Evolutionary conservation across 441 rosid genomes (phyloP), one percentile per base, ranked within the genome.

Genomic region (Metrosideros polymorpha): DNA sequence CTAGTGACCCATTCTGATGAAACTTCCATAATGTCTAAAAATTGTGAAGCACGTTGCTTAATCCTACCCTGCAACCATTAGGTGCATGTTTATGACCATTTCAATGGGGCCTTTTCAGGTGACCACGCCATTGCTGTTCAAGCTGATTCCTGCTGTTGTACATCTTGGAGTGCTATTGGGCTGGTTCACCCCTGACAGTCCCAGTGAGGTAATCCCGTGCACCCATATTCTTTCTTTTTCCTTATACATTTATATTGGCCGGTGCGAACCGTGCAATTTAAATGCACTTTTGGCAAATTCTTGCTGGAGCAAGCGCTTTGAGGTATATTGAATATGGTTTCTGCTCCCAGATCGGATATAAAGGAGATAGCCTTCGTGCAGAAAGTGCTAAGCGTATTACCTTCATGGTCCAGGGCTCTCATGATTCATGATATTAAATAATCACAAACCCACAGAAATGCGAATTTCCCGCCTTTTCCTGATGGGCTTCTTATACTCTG

Each of bases 41-140:
- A 24, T 71, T 39, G 79, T 12, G 79, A 42, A 39, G 79, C n/a
- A 39, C n/a, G n/a, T 39, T 71, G 45, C 9, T 71, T 39, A 39
- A 35, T 71, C 47, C 79, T 71, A 35, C 24, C 79, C 39, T 22
- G 79, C 79, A 39, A 71, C 27, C n/a, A 71, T 24, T 22, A 71
- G 47, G 47, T 0, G n/a, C 84, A 53, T 83, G 47, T 55, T 83
- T 13, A 52, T 50, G 29, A 42, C 42, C 27, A 32, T 55, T 55
- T 52, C 61, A 29, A 18, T 83, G 63, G 79, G 47, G 79, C 47
- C 79, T 71, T 71, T 39, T 71, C 94, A 97, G 99, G 99, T 97
- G 89, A 97, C 98, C 15, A 97, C 99, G 25, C 97, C 99, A 85
- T 93, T 97, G 92, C 96, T 97, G 86, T 97, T 97, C 93, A 97